These are phyloP conservation scores for Paracoccidioides lutzii DNA, from an alignment of 2,329 filamentous ascomycete species.

Conservation along the genomic window DNA sequence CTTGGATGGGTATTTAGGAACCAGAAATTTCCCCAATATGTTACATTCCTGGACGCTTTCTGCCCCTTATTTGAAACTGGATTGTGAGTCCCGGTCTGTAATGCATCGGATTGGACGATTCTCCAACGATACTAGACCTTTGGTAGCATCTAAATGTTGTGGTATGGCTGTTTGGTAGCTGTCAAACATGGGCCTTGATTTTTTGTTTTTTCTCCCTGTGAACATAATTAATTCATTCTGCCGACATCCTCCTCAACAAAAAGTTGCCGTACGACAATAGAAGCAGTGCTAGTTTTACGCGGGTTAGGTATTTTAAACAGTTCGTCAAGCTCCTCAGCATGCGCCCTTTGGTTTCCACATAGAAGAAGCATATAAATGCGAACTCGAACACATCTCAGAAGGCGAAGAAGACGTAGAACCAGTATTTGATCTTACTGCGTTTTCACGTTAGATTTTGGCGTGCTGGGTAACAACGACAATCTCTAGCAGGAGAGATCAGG, in stretches of 20 bases:
- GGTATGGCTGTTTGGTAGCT: not conserved
- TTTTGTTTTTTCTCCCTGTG: no score
- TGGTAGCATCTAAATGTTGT: no score
- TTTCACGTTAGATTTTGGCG: not conserved
- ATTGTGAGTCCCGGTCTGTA: no score
- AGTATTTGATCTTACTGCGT: conserved; percentile 11
- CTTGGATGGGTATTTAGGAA: no score
- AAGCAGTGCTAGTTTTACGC: conserved; percentile 1
- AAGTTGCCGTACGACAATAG: not conserved
- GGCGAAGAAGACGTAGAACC: conserved; percentile 24
- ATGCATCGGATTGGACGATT: no score
- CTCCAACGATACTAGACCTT: no score
- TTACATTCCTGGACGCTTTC: no score
- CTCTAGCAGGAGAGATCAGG: not conserved
- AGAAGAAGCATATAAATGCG: conserved; percentile 20
- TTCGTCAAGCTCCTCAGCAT: conserved; percentile 29
- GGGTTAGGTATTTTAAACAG: conserved; percentile 24
- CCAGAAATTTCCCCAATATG: no score
- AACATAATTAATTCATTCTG: no score
- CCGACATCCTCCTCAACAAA: not conserved
- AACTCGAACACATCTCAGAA: conserved; percentile 19
- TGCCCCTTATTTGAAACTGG: no score
- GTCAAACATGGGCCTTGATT: no score
- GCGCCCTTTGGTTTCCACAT: conserved; percentile 23
- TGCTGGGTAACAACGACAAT: not conserved